phyloP scores from a whole-genome alignment of 2,329 filamentous ascomycete genomes.

The Sporothrix protearum region DNA sequence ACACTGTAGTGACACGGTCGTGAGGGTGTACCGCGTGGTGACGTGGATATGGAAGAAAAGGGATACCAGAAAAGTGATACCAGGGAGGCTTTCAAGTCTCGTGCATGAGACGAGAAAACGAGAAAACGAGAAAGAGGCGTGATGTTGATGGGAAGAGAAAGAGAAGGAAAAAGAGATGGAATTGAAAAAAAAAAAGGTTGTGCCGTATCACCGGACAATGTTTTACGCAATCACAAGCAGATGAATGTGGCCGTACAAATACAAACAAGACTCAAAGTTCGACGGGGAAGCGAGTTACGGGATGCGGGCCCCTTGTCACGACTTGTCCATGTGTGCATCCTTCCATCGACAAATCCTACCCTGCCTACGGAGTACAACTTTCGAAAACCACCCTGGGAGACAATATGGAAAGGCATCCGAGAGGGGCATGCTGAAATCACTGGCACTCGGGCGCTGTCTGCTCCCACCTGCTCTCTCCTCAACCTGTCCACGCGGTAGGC shows the following conservation, averaged over 20 bases:
- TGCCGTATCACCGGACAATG: not conserved
- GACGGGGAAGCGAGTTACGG: not conserved
- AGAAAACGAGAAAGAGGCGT: too few species aligned
- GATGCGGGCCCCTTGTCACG: not conserved
- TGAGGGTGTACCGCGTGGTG: too few species aligned
- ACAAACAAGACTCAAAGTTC: too few species aligned
- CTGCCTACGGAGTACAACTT: not conserved
- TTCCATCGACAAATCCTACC: not conserved
- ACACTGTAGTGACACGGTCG: too few species aligned
- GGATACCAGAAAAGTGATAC: not conserved
- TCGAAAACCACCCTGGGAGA: not conserved
- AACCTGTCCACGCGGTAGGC: not conserved
- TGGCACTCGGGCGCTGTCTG: not conserved
- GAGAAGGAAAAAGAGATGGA: not conserved
- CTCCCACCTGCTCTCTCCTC: not conserved
- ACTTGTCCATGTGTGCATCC: not conserved
- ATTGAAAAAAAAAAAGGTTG: not conserved
- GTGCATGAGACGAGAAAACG: not conserved
- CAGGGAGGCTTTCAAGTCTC: not conserved
- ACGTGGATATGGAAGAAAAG: not conserved
- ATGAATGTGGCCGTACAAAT: too few species aligned
- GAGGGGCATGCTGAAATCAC: not conserved
- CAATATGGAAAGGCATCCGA: not conserved
- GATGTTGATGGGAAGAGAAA: not conserved
- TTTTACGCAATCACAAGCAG: not conserved